Conservation (phyloP, 768 basidiomycete species). For the Pulveroboletus sp. region DNA sequence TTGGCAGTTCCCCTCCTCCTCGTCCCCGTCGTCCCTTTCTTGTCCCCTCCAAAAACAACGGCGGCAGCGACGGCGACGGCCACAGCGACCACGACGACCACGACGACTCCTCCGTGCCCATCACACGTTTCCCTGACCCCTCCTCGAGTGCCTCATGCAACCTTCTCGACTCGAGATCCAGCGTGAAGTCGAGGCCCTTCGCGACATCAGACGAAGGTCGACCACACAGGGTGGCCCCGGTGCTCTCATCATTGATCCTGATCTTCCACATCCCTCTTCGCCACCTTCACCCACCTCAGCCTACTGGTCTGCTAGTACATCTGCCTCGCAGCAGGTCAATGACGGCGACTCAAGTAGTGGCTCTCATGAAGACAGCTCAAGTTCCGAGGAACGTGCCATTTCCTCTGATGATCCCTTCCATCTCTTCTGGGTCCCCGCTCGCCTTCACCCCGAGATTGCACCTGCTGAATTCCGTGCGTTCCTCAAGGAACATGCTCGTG, state of each 20-base stretch:
- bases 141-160: conserved; percentile 43
- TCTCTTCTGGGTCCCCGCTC: conserved; percentile 98
- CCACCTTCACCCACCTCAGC: conserved; percentile 54
- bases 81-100: conserved; percentile 7
- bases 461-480: conserved; percentile 95
- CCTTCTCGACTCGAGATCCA: conserved; percentile 84
- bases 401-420: conserved; percentile 77
- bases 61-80: conserved; percentile 7
- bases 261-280: conserved; percentile 76
- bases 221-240: conserved; percentile 72
- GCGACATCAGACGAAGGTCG: conserved; percentile 82
- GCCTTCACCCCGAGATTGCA: conserved; percentile 95
- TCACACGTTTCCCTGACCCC: conserved; percentile 14
- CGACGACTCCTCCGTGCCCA: conserved; percentile 3
- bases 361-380: conserved; percentile 39
- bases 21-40: not conserved
- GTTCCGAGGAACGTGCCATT: conserved; percentile 31
- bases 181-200: conserved; percentile 81
- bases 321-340: conserved; percentile 32
- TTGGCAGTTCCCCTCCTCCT: not conserved
- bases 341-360: conserved; percentile 45
- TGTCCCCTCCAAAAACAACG: conserved; percentile 6
- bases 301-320: conserved; percentile 44
- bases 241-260: conserved; percentile 84
- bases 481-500: conserved; percentile 86